phyloP scores from a whole-genome alignment of 148 eudicot genomes.

The Amaranthus cruentus region DNA sequence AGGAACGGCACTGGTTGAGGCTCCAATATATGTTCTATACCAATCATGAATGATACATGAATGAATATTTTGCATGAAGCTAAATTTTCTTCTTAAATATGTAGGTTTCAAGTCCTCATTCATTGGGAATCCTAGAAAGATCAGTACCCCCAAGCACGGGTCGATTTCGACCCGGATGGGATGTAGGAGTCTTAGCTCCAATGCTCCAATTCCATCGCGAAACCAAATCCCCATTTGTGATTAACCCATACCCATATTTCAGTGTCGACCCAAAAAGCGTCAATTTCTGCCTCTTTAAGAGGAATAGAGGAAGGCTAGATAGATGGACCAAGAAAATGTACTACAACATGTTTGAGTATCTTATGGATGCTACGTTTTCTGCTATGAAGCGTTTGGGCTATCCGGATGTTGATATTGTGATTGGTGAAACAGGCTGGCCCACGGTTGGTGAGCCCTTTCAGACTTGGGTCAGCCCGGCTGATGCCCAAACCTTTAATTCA shows the following conservation, averaged over 20 bases:
- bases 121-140: constrained; percentile 46
- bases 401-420: constrained; percentile 57
- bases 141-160: constrained; percentile 63
- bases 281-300: constrained; percentile 36
- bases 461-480: constrained; percentile 42
- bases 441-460: constrained; percentile 49
- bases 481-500: constrained; percentile 51
- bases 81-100: not conserved
- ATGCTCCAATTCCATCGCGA: constrained; percentile 57
- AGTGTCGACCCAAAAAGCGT: constrained; percentile 34
- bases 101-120: constrained; percentile 62
- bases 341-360: constrained; percentile 58
- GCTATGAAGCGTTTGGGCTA: constrained; percentile 69
- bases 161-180: constrained; percentile 69
- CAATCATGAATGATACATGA: not conserved
- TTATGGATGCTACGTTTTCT: constrained; percentile 53
- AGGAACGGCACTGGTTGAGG: no score
- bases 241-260: constrained; percentile 89
- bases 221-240: constrained; percentile 65
- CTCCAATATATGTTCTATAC: no score
- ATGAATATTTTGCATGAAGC: not conserved
- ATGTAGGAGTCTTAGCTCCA: constrained; percentile 45
- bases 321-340: constrained; percentile 37
- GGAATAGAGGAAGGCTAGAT: constrained; percentile 42
- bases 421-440: constrained; percentile 93